Percentiles rank a stretch among this genome's conserved stretches.
Conservation (phyloP, 768 basidiomycete genomes). For the Boletus pseudopeckii region DNA sequence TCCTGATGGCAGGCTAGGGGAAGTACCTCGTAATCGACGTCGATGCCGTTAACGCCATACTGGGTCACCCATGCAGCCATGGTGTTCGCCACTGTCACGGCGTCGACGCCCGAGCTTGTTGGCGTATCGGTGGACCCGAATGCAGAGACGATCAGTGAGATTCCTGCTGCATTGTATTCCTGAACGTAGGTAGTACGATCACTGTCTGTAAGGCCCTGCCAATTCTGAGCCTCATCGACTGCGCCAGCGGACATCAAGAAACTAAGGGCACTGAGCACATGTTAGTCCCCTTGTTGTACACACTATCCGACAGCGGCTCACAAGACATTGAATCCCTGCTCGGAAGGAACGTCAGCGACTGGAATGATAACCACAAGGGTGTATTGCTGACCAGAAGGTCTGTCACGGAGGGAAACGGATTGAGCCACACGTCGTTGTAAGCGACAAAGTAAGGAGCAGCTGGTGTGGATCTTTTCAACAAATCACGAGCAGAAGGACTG, state of each 20-base stretch:
- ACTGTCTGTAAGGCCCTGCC: slow-evolving; percentile 37
- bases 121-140: slow-evolving; percentile 47
- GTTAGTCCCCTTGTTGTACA: neutral
- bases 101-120: slow-evolving; percentile 39
- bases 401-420: slow-evolving; percentile 43
- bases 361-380: neutral
- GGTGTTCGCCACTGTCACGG: slow-evolving; percentile 38
- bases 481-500: slow-evolving; percentile 23
- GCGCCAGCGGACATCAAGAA: slow-evolving; percentile 43
- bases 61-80: slow-evolving; percentile 46
- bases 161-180: slow-evolving; percentile 52
- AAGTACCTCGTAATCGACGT: slow-evolving; percentile 49
- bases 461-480: slow-evolving; percentile 23
- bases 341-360: neutral
- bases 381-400: slow-evolving; percentile 37
- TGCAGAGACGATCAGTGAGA: slow-evolving; percentile 54
- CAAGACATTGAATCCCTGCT: slow-evolving; percentile 37
- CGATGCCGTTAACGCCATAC: slow-evolving; percentile 50
- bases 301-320: slow-evolving; percentile 6
- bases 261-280: slow-evolving; percentile 33
- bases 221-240: slow-evolving; percentile 44
- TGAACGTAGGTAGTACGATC: slow-evolving; percentile 42
- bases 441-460: slow-evolving; percentile 49
- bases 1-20: no score
- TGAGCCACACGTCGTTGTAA: slow-evolving; percentile 41